Conservation (phyloP, 352 stramenopile species). For the Lagenidium sp. region DNA sequence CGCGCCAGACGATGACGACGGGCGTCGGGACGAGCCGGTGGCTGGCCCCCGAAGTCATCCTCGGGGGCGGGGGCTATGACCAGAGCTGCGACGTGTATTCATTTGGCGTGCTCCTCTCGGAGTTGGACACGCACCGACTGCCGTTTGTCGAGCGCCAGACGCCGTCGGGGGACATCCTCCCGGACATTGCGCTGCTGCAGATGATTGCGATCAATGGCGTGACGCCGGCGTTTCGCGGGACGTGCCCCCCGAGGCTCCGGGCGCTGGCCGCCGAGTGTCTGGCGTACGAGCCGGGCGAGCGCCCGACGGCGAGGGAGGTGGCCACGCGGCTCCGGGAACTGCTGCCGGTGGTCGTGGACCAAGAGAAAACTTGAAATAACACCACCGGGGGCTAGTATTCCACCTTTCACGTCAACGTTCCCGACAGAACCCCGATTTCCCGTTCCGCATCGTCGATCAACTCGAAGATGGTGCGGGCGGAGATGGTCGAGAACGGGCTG, state of each 20-base stretch:
- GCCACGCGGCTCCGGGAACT: slow-evolving; percentile 17
- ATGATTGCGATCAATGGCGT: slow-evolving; percentile 23
- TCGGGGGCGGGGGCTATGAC: slow-evolving; percentile 25
- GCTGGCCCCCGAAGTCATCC: slow-evolving; percentile 24
- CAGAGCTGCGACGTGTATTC: slow-evolving; percentile 45
- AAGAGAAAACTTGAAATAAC: neutral
- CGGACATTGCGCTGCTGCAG: slow-evolving; percentile 19
- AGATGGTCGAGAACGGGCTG: slow-evolving; percentile 73
- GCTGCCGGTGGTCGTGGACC: neutral
- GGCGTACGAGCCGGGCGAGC: slow-evolving; percentile 24
- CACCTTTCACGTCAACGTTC: neutral
- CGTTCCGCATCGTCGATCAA: too few species aligned
- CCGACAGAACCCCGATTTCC: neutral
- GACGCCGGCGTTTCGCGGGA: slow-evolving; percentile 10
- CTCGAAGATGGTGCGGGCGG: slow-evolving; percentile 18
- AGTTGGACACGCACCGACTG: slow-evolving; percentile 29
- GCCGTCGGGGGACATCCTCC: neutral
- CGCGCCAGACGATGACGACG: slow-evolving; percentile 14
- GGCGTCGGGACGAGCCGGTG: slow-evolving; percentile 11
- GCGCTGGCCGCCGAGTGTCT: slow-evolving; percentile 34
- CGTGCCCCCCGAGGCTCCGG: slow-evolving; percentile 12
- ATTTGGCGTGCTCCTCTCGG: slow-evolving; percentile 43
- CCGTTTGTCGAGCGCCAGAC: slow-evolving; percentile 7
- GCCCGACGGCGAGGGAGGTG: slow-evolving; percentile 29
- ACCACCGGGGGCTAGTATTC: neutral